Evolutionary conservation across 345 rosid species (phyloP), one percentile per base, ranked within the genome.

Genomic region (Hibiscus tridactylites): DNA sequence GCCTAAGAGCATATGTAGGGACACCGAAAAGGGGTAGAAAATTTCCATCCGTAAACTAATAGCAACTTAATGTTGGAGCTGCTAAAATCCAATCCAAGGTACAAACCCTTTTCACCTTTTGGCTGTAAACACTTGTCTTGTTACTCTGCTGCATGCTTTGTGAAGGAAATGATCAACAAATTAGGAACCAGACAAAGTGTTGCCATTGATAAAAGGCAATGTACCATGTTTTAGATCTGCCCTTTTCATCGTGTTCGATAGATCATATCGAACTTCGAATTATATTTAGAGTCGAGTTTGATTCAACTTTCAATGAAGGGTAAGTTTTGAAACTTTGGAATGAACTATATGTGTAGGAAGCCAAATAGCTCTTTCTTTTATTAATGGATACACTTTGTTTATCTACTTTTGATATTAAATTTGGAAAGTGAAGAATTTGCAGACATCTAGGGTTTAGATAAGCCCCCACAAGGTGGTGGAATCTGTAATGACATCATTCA

Each of bases 31-130:
- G n/a, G n/a, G n/a, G n/a, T n/a, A n/a, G n/a, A n/a, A n/a, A n/a
- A n/a, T n/a, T n/a, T n/a, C n/a, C n/a, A n/a, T n/a, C n/a, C n/a
- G 50, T 26, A 57, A 39, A 37, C 2, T 37, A 37, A 6, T 37
- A 37, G 70, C 70, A 9, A 29, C 13, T 12, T 47, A 73, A 74
- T 61, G 61, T 44, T 5, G 16, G 59, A 37, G 65, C 64, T 75
- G 26, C 74, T 71, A 78, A 80, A 37, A 37, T 37, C 42, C 42
- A 78, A 68, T 76, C 61, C 61, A 57, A 57, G 61, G 21, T 10
- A 29, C 15, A 26, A 16, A 61, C 62, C 56, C 75, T 58, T 72
- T 42, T 58, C 54, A 68, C 58, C 73, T 37, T 70, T 76, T 47
- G 26, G 17, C 69, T 68, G 73, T 49, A 28, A 47, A 29, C 16